Conservation (phyloP, 139 green algal genomes). For the Picochlorum sp. region DNA sequence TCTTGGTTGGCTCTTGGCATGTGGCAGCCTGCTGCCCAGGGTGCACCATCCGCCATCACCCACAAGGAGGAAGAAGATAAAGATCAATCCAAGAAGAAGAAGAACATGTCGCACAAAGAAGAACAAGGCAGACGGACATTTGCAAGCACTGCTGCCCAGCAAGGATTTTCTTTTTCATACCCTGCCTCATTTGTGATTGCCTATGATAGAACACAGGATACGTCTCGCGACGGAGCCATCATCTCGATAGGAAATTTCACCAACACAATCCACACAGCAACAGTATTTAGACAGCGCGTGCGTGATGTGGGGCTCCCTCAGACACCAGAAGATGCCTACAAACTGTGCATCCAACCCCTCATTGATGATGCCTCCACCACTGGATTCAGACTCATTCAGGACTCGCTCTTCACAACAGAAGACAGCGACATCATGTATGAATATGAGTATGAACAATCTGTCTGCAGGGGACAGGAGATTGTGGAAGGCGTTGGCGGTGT, state of each 20-base stretch:
- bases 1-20: too few species aligned
- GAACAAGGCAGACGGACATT: too few species aligned
- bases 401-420: slow-evolving; percentile 1
- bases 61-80: too few species aligned
- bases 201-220: slow-evolving; percentile 17
- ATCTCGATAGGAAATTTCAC: slow-evolving; percentile 21
- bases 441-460: background rate
- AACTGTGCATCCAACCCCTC: too few species aligned
- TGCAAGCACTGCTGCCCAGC: background rate
- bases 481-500: background rate
- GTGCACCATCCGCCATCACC: too few species aligned
- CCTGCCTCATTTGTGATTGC: slow-evolving; percentile 23
- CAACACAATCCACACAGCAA: background rate
- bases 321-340: too few species aligned
- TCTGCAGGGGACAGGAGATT: background rate
- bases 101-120: too few species aligned
- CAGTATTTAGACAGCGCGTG: too few species aligned
- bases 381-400: background rate
- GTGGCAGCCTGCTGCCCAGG: too few species aligned
- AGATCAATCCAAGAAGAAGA: too few species aligned
- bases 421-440: background rate
- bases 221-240: slow-evolving; percentile 18
- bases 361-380: too few species aligned
- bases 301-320: too few species aligned
- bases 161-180: slow-evolving; percentile 26